Base-by-base conservation (phyloP, 371 early-diverging fungal species). In the Phascolomyces articulosus region DNA sequence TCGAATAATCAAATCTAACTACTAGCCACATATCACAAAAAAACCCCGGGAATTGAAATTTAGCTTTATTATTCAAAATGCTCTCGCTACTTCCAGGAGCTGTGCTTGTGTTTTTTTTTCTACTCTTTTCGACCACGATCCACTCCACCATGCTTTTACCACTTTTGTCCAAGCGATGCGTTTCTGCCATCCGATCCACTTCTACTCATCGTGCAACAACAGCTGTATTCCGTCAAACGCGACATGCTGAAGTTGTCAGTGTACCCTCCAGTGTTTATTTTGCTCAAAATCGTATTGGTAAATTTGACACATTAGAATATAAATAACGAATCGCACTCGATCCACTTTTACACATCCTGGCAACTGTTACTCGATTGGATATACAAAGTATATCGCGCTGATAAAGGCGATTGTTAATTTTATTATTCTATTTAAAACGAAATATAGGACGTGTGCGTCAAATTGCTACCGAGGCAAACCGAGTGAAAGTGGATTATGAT, bases 401-500 rank as follows among this genome's bases (percentile, higher is more conserved):
- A n/a, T n/a, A n/a, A n/a, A n/a, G n/a, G n/a, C n/a, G n/a, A n/a
- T n/a, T n/a, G n/a, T n/a, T n/a, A n/a, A n/a, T n/a, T n/a, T n/a
- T n/a, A n/a, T n/a, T n/a, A n/a, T n/a, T n/a, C n/a, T n/a, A n/a
- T n/a, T n/a, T n/a, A n/a, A n/a, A n/a, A n/a, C n/a, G n/a, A n/a
- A n/a, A n/a, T 16, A 10, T 51, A 68, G 68, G 44, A 24, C 60
- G 64, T 9, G 55, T 55, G 9, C 59, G 68, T 11, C 60, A 60
- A 26, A 62, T 68, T 24, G 64, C 68, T 11, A 59, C 63, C 8
- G 68, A 68, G 26, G 68, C 64, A 8, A 55, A 57, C 38, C 40
- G 60, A 13, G 60, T 68, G 11, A 58, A 57, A 23, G 63, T 80
- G 48, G 79, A 89, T 70, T 85, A 88, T 64, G 87, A 88, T 40